These are phyloP conservation scores for Scheffersomyces ergatensis DNA, from an alignment of 805 yeast species.

Conservation along the genomic window DNA sequence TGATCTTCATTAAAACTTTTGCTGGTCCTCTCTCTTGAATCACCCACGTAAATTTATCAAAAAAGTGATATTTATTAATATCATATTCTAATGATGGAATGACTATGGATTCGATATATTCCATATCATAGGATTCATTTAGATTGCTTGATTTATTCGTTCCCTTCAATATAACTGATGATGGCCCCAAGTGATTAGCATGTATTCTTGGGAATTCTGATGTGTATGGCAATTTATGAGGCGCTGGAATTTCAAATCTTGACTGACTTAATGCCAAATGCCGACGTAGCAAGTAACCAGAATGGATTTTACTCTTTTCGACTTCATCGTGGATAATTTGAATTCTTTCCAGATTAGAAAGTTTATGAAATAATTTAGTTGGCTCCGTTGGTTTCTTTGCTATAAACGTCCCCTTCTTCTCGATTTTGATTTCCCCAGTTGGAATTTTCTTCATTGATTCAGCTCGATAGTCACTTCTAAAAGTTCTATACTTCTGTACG, in stretches of 20 bases:
- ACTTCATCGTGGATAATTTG: constrained; percentile 11
- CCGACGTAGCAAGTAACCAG: constrained; percentile 17
- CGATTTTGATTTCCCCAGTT: not conserved
- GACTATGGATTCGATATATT: constrained; percentile 27
- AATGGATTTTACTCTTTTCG: constrained; percentile 8
- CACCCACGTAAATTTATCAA: constrained; percentile 14
- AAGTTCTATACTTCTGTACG: not conserved
- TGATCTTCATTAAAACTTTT: constrained; percentile 25
- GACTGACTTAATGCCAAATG: constrained; percentile 27
- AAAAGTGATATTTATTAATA: constrained; percentile 24
- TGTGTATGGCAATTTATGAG: constrained; percentile 26
- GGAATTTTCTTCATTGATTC: not conserved
- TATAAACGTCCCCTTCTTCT: not conserved
- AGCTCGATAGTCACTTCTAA: not conserved
- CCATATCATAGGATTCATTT: constrained; percentile 26
- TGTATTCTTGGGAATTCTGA: not conserved
- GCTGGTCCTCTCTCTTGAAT: constrained; percentile 36
- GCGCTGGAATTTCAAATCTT: constrained; percentile 25
- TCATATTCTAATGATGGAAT: constrained; percentile 33
- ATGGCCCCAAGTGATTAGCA: not conserved
- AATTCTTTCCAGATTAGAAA: constrained; percentile 5
- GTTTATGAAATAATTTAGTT: constrained; percentile 1
- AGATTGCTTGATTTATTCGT: not conserved
- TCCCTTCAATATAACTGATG: not conserved
- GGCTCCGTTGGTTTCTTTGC: constrained; percentile 8